Conservation (phyloP, 108 stramenopile genomes). For the Nitzschia sp. region DNA sequence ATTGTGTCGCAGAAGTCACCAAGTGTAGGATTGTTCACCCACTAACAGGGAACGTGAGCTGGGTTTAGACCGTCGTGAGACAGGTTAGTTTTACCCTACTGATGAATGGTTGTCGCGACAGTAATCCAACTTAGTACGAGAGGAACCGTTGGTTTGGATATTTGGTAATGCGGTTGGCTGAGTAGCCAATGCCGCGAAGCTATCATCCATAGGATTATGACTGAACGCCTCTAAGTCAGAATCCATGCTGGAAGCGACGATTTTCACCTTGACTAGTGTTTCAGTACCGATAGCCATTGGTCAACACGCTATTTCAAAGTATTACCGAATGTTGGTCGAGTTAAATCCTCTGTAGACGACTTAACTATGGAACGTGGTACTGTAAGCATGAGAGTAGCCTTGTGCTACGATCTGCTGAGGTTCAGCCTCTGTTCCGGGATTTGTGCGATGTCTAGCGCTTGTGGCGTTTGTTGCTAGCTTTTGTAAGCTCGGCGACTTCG, state of each 20-base stretch:
- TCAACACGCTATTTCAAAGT: conserved; percentile 65
- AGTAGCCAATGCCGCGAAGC: conserved; percentile 92
- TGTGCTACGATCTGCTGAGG: conserved; percentile 97
- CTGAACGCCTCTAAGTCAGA: conserved; percentile 96
- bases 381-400: conserved; percentile 35
- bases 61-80: conserved; percentile 98
- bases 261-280: conserved; percentile 80
- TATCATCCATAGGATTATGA: conserved; percentile 94
- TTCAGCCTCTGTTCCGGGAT: conserved; percentile 92
- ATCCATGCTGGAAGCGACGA: conserved; percentile 91
- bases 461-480: too few relatives aligned
- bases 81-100: conserved; percentile 96
- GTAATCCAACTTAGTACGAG: conserved; percentile 99
- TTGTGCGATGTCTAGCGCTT: conserved; percentile 77
- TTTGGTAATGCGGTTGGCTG: conserved; percentile 92
- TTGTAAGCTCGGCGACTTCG: too few relatives aligned
- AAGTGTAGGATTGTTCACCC: conserved; percentile 98
- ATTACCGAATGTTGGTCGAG: conserved; percentile 86
- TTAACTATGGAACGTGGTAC: conserved; percentile 22
- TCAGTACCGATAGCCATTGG: conserved; percentile 68
- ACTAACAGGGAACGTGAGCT: conserved; percentile 96
- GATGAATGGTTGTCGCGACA: conserved; percentile 88
- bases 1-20: conserved; percentile 95
- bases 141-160: conserved; percentile 98
- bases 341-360: conserved; percentile 51